phyloP scores from a whole-genome alignment of 257 asterid species.

The Solanum acaule region DNA sequence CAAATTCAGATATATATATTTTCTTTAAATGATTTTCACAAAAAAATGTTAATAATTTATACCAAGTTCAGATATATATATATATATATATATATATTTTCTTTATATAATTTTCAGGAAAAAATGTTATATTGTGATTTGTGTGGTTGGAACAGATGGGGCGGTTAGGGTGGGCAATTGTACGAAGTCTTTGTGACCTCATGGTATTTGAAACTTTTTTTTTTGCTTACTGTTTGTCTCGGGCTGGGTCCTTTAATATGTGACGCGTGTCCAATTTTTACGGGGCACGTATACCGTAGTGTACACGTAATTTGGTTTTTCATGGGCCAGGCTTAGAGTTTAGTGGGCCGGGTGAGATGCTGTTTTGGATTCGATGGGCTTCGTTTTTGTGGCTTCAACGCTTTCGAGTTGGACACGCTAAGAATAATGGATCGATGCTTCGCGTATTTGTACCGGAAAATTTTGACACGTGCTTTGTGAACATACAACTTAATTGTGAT shows the following conservation, averaged over 20 bases:
- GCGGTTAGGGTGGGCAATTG: constrained; percentile 21
- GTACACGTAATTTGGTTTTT: constrained; percentile 9
- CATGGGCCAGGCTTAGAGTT: neutral
- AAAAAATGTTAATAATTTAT: no score
- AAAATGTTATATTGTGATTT: neutral
- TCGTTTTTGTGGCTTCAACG: neutral
- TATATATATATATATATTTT: no score
- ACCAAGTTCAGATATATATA: no score
- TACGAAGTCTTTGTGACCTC: neutral
- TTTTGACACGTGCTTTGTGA: neutral
- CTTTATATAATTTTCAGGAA: neutral
- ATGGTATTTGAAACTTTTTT: neutral
- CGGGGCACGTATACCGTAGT: constrained; percentile 4
- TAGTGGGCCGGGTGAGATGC: neutral
- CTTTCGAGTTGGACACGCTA: neutral
- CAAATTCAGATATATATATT: no score
- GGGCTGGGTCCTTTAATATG: constrained; percentile 17
- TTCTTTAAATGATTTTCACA: no score
- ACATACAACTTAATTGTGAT: neutral
- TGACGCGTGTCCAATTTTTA: constrained; percentile 26
- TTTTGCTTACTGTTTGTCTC: neutral
- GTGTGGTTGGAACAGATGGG: constrained; percentile 58
- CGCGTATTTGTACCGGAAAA: neutral
- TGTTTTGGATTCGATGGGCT: neutral
- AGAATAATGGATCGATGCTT: neutral